Base-by-base conservation (phyloP, 2,329 filamentous ascomycete genomes). In the Gliomastix tumulicola region DNA sequence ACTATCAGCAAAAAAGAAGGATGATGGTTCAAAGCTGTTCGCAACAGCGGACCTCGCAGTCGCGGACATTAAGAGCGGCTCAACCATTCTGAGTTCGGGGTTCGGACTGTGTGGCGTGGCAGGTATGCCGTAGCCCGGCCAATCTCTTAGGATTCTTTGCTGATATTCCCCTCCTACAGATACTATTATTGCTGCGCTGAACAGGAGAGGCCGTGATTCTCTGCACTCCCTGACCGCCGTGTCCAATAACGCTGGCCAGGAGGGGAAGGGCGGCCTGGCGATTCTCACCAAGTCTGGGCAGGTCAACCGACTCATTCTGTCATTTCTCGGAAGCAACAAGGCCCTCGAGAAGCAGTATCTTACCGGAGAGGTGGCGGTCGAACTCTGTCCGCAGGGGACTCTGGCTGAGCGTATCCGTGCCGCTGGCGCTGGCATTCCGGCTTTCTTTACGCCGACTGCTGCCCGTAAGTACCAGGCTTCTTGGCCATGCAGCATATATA, bases 31-130 rank as follows among this genome's bases (percentile, higher is more conserved):
- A 1, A 76, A 76, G 47, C 47, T 75, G 3, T 74, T 60, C 45
- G 54, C 52, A 3, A 74, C 66, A 4, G 82, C 82, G n/a, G 79
- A 82, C 43, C 76, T 76, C 27, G 84, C 84, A 5, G 74, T 88
- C 30, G 73, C 76, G 3, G 84, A 87, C 51, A 64, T 89, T 38
- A 66, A 80, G 53, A 81, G 82, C 48, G 76, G 84, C 37, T 79
- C 77, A 9, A 84, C 76, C 0, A 68, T 90, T 23, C 65, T 90
- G 37, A 88, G 84, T 52, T 81, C 84, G 13, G 86, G 85, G 3
- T 90, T 90, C 55, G 85, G 85, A 13, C 71, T 90, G 10, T 89
- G 83, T 47, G 85, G 85, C 45, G 82, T 88, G 15, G 77, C 80
- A 37, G 75, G 77, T 79, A 61, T 36, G 63, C 49, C 35, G 10